Conservation (phyloP, 176 grass and related monocot genomes). For the Cenchrus purpureus region DNA sequence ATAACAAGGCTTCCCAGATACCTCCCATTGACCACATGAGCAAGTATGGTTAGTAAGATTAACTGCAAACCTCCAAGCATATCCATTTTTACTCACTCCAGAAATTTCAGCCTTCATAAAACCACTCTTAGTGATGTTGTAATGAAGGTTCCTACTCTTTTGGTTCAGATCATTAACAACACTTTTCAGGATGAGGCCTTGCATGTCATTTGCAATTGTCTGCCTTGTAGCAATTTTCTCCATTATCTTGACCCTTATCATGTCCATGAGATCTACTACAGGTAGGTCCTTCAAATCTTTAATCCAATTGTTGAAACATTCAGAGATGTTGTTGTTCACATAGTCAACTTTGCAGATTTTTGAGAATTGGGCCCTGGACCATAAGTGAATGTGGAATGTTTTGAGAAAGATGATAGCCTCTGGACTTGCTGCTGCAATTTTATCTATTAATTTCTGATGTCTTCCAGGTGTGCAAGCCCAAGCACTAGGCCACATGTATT, state of each 20-base stretch:
- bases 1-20: background rate
- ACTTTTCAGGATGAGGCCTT: background rate
- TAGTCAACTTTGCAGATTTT: background rate
- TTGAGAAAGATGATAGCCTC: background rate
- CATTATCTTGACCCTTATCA: background rate
- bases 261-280: background rate
- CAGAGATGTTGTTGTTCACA: background rate
- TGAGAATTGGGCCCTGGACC: background rate
- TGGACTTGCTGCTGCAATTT: background rate
- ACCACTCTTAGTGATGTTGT: background rate
- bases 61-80: background rate
- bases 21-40: background rate
- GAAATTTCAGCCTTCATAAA: background rate
- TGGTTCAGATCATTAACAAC: background rate
- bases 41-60: background rate
- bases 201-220: background rate
- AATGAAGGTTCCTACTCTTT: background rate
- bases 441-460: background rate
- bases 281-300: background rate
- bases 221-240: slow-evolving; percentile 8
- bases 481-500: slow-evolving; percentile 15
- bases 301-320: background rate
- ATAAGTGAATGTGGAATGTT: background rate
- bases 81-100: background rate
- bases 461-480: background rate